A percentile compares a stretch with the other conserved stretches of the same genome.
These are phyloP conservation scores for Amanita rubescens DNA, from an alignment of 768 basidiomycete genomes.

Conservation along the genomic window DNA sequence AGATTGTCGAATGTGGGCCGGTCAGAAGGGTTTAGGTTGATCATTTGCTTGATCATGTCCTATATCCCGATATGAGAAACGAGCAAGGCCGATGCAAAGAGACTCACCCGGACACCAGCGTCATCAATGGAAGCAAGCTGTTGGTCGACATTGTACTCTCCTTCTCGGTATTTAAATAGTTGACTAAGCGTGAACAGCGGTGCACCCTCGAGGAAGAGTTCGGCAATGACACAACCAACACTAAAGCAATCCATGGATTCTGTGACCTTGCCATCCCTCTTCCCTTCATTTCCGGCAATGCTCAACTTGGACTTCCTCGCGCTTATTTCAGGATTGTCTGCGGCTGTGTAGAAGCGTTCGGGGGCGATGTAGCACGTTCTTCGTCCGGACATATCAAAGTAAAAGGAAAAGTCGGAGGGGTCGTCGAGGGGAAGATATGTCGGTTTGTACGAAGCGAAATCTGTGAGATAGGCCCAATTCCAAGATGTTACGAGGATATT, in stretches of 20 bases:
- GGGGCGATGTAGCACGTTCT: conserved; percentile 96
- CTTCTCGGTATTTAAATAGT: conserved; percentile 88
- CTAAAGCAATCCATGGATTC: conserved; percentile 99
- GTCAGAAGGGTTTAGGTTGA: conserved; percentile 64
- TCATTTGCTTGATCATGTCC: conserved; percentile 88
- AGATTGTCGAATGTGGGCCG: conserved; percentile 81
- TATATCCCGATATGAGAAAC: conserved; percentile 32
- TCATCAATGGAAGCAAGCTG: conserved; percentile 76
- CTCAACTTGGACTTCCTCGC: conserved; percentile 54
- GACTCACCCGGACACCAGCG: conserved; percentile 68
- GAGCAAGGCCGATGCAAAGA: neutral
- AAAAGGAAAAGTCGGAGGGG: conserved; percentile 96
- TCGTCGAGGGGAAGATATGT: conserved; percentile 94
- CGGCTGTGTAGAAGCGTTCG: conserved; percentile 85
- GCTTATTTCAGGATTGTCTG: conserved; percentile 59
- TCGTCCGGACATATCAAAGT: conserved; percentile 91
- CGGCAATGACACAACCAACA: conserved; percentile 89
- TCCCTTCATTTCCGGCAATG: conserved; percentile 50
- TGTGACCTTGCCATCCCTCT: conserved; percentile 75
- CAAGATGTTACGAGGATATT: conserved; percentile 95
- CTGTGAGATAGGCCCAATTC: conserved; percentile 92
- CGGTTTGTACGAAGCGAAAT: conserved; percentile 95
- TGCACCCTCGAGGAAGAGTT: conserved; percentile 91
- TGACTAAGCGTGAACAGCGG: conserved; percentile 92
- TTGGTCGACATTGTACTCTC: conserved; percentile 69